Conservation (phyloP, 176 grass and related monocot genomes). For the Oryza australiensis region DNA sequence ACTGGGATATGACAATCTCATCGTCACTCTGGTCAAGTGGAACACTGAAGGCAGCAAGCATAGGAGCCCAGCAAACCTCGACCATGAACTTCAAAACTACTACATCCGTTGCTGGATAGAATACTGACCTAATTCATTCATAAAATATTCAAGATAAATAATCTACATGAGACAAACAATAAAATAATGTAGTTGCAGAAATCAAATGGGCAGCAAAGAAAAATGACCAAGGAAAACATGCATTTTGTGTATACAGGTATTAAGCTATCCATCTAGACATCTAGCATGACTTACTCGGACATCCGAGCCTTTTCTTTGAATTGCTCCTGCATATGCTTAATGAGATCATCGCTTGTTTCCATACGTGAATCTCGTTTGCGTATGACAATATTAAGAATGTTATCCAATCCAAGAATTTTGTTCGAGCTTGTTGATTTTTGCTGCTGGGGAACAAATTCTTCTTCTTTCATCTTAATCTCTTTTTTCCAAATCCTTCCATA, state of each 20-base stretch:
- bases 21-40: conserved; percentile 95
- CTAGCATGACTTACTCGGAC: conserved; percentile 77
- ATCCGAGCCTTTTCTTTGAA: conserved; percentile 99
- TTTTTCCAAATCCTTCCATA: conserved; percentile 92
- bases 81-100: conserved; percentile 98
- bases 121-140: conserved; percentile 80
- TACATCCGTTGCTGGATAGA: conserved; percentile 94
- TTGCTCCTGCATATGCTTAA: conserved; percentile 98
- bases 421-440: conserved; percentile 82
- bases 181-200: conserved; percentile 2
- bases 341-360: conserved; percentile 94
- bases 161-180: conserved; percentile 36
- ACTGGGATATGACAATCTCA: conserved; percentile 77
- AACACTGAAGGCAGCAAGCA: conserved; percentile 98
- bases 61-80: conserved; percentile 98
- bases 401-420: conserved; percentile 97
- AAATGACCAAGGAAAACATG: conserved; percentile 26
- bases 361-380: conserved; percentile 78
- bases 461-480: conserved; percentile 99
- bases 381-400: conserved; percentile 96
- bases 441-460: conserved; percentile 82
- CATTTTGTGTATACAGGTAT: neutral
- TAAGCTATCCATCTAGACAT: conserved; percentile 21
- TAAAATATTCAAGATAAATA: conserved; percentile 28
- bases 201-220: neutral